Evolutionary conservation across 2,329 filamentous ascomycete species (phyloP), one percentile per base, ranked within the genome.

Genomic region (Magnaporthiopsis incrustans): DNA sequence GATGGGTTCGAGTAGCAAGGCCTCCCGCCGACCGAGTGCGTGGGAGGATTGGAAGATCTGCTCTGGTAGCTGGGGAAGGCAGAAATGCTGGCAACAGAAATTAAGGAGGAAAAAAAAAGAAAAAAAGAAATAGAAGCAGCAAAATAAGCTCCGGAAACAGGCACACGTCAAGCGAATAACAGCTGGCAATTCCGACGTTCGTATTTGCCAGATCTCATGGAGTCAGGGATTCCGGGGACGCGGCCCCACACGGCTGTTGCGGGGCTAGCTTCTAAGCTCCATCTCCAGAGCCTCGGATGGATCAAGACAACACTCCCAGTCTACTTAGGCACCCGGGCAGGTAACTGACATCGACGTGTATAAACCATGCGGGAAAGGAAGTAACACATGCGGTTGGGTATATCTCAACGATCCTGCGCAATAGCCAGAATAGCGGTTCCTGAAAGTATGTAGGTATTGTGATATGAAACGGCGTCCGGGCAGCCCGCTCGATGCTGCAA

Each of bases 161-260:
- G 30, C 22, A 10, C 18, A 7, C 18, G n/a, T 22, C 44, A 53
- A 22, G 8, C 44, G 44, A 50, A 6, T 4, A 22, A 22, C 18
- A 50, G 18, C 15, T 22, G 38, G 22, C 38, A 50, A 50, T 50
- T 18, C 15, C 38, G 22, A 22, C 38, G 3, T 22, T 25, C 8
- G 22, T 53, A 58, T 27, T 58, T 58, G 57, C 57, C 57, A 58
- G 57, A 58, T 58, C 57, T 58, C 57, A 58, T 26, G 57, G 57
- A 30, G 57, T 58, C 57, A 58, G 30, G 26, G 8, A 32, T 58
- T 58, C 57, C 57, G 30, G 25, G 57, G 57, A 30, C 26, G 57
- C 44, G 44, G 44, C 44, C 7, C 44, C 44, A 53, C 44, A 53
- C 44, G 8, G 2, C 14, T 53, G 7, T 10, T 53, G 44, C 44